These are phyloP conservation scores for Entomortierella chlamydospora DNA, from an alignment of 192 early-diverging fungal species.

Conservation along the genomic window DNA sequence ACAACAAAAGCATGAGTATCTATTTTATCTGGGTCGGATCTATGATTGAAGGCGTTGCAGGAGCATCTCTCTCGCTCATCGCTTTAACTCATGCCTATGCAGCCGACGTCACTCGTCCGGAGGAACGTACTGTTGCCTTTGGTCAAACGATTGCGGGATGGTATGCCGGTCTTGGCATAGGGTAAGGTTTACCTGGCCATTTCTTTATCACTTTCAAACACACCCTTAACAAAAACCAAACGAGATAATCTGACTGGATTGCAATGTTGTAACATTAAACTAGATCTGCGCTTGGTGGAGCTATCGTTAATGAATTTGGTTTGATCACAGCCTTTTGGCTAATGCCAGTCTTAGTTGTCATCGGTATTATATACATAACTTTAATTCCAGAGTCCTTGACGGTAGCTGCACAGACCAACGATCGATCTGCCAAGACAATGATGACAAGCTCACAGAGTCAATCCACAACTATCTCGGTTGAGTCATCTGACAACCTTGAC, in stretches of 20 bases:
- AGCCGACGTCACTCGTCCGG: conserved; percentile 24
- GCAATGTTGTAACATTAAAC: neutral
- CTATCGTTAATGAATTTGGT: conserved; percentile 19
- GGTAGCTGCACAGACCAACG: neutral
- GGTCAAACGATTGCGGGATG: conserved; percentile 23
- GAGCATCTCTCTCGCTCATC: conserved; percentile 15
- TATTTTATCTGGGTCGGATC: conserved; percentile 21
- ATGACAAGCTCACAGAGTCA: conserved; percentile 4
- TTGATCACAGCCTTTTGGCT: conserved; percentile 29
- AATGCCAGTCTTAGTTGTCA: neutral
- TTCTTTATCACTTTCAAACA: neutral
- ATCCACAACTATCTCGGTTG: neutral
- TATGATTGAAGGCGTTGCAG: conserved; percentile 28
- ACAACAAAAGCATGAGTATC: conserved; percentile 24
- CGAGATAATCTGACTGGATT: neutral
- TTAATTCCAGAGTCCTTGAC: conserved; percentile 39
- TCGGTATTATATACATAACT: conserved; percentile 16
- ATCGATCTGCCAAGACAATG: neutral
- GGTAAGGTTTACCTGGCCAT: conserved; percentile 12
- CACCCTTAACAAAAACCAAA: too few species aligned
- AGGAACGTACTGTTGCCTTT: conserved; percentile 41
- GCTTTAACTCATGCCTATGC: conserved; percentile 34
- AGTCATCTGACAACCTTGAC: neutral
- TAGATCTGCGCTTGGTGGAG: conserved; percentile 18
- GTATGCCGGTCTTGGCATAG: conserved; percentile 35